These are phyloP conservation scores for Eucalyptus albens DNA, from an alignment of 345 rosid species.

Conservation along the genomic window DNA sequence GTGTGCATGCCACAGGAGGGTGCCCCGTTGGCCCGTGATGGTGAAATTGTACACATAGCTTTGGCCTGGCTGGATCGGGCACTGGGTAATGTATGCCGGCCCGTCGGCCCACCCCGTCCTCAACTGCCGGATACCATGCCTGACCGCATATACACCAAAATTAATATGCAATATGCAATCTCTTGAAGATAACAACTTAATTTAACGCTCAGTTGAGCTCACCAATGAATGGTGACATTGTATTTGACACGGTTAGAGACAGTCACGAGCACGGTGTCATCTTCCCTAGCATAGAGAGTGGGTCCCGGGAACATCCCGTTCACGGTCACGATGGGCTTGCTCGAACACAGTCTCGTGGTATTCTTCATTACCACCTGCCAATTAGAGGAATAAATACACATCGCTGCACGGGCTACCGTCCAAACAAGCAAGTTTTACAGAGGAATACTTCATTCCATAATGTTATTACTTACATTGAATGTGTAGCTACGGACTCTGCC, in stretches of 20 bases:
- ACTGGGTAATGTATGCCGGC: constrained; percentile 86
- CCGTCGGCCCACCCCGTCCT: constrained; percentile 97
- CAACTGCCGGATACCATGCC: constrained; percentile 19
- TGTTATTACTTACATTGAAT: background rate
- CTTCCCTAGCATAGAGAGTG: background rate
- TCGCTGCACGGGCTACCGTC: background rate
- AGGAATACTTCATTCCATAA: background rate
- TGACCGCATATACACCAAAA: background rate
- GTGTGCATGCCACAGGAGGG: constrained; percentile 88
- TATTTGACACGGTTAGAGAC: constrained; percentile 21
- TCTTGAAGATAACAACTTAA: background rate
- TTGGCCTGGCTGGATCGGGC: constrained; percentile 80
- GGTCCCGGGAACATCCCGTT: background rate
- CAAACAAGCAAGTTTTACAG: background rate
- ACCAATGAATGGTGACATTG: constrained; percentile 19
- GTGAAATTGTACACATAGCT: constrained; percentile 70
- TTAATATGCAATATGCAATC: background rate
- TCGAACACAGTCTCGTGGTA: background rate
- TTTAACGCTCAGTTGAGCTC: background rate
- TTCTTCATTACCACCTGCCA: background rate
- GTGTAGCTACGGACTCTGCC: background rate
- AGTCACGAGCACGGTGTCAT: background rate
- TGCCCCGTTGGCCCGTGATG: constrained; percentile 81
- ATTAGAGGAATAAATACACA: background rate
- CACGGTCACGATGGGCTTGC: background rate